Evolutionary conservation across 176 grass and related monocot genomes (phyloP).

Genomic region (Musa troglodytarum): DNA sequence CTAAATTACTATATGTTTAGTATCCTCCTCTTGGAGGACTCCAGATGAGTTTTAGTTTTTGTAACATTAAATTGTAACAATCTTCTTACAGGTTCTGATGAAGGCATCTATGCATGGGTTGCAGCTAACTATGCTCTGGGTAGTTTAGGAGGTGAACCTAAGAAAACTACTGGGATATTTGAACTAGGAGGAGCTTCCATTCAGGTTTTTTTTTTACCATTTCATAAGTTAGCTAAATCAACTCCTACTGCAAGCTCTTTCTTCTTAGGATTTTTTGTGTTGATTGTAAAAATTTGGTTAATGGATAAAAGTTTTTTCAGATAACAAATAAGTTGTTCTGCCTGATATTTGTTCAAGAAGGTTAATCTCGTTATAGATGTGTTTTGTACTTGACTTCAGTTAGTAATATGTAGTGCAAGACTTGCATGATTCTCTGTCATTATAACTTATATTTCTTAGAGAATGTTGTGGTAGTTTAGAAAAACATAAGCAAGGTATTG

Average conservation of each 20-base stretch:
- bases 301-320: too few species aligned
- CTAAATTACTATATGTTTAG: background rate
- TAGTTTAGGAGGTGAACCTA: conserved; percentile 67
- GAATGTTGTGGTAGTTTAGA: background rate
- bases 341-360: too few species aligned
- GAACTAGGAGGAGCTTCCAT: conserved; percentile 93
- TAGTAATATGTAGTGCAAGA: too few species aligned
- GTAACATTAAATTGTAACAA: conserved; percentile 7
- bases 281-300: background rate
- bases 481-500: background rate
- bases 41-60: background rate
- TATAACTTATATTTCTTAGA: background rate
- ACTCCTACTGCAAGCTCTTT: background rate
- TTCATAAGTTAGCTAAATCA: conserved; percentile 3
- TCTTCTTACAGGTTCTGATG: conserved; percentile 51
- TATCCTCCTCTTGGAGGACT: background rate
- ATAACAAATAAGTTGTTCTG: too few species aligned
- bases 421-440: too few species aligned
- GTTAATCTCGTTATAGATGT: too few species aligned
- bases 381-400: too few species aligned
- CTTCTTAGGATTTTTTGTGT: too few species aligned
- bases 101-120: conserved; percentile 93
- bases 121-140: conserved; percentile 87
- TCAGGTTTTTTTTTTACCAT: conserved; percentile 37
- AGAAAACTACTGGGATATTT: conserved; percentile 83